phyloP scores from a whole-genome alignment of 1,139 yeast genomes.

The Debaryomyces psychrophilus region DNA sequence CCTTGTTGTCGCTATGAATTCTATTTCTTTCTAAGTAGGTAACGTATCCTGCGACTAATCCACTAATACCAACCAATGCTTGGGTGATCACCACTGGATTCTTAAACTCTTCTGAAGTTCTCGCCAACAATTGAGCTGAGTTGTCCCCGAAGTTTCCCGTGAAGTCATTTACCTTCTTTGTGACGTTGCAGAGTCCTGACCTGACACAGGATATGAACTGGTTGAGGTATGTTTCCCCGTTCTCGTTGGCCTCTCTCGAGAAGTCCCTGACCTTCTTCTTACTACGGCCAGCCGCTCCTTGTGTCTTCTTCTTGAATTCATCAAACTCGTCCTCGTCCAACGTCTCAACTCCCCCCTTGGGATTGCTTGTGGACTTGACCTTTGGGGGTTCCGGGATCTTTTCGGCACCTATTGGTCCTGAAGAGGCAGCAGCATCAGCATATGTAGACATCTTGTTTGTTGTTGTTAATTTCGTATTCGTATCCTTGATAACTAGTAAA shows the following conservation, averaged over 20 bases:
- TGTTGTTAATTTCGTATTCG: background rate
- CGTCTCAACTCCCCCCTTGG: constrained; percentile 33
- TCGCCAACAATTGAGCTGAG: constrained; percentile 15
- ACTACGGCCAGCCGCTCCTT: constrained; percentile 22
- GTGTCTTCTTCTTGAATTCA: constrained; percentile 30
- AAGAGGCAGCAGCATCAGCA: constrained; percentile 47
- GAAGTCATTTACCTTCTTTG: constrained; percentile 6
- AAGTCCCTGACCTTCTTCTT: constrained; percentile 20
- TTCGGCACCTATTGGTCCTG: constrained; percentile 35
- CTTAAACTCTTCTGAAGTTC: constrained; percentile 46
- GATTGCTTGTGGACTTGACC: constrained; percentile 25
- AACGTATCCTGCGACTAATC: constrained; percentile 50
- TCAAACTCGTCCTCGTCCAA: constrained; percentile 33
- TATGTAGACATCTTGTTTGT: constrained; percentile 23
- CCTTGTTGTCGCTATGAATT: constrained; percentile 48
- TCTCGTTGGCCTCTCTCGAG: constrained; percentile 28
- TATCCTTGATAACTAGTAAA: constrained; percentile 1
- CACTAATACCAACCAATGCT: constrained; percentile 52
- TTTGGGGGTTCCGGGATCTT: constrained; percentile 30
- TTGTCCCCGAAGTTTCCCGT: constrained; percentile 15
- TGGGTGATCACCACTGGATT: constrained; percentile 67
- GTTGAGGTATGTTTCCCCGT: constrained; percentile 28
- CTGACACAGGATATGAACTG: constrained; percentile 16
- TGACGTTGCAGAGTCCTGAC: background rate
- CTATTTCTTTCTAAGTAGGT: constrained; percentile 59